phyloP scores from a whole-genome alignment of 495 filamentous ascomycete genomes.

The Daldinia grandis region DNA sequence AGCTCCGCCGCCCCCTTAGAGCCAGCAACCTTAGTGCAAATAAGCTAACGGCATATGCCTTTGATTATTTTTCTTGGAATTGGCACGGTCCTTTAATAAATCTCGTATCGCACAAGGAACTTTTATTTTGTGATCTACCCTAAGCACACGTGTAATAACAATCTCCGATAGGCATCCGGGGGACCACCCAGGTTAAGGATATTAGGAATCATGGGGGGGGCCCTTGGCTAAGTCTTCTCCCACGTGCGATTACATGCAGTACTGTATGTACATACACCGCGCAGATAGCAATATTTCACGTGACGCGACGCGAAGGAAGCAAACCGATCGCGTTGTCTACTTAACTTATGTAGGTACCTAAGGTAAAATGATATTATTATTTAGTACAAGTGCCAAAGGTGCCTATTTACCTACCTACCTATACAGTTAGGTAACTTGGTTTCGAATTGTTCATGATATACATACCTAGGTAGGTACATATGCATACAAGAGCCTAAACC shows the following conservation, averaged over 20 bases:
- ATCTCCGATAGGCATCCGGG: slow-evolving; percentile 3
- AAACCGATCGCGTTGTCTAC: neutral
- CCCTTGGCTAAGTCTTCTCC: neutral
- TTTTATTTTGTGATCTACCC: slow-evolving; percentile 1
- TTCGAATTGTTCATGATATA: too few relatives aligned
- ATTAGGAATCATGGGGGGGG: neutral
- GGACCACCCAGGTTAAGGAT: neutral
- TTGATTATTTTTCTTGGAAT: neutral
- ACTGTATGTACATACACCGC: neutral
- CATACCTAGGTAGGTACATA: neutral
- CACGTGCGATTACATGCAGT: slow-evolving; percentile 1
- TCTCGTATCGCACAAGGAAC: neutral
- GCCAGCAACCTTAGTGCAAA: neutral
- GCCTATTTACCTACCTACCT: too few relatives aligned
- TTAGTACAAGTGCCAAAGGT: too few relatives aligned
- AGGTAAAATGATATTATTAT: too few relatives aligned
- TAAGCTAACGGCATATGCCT: neutral
- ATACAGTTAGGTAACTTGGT: too few relatives aligned
- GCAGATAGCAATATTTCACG: neutral
- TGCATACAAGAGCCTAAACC: neutral
- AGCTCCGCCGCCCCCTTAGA: neutral
- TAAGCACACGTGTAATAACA: slow-evolving; percentile 3
- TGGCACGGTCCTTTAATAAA: slow-evolving; percentile 2
- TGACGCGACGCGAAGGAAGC: neutral
- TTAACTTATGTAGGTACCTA: neutral